These are phyloP conservation scores for Lachnellula hyalina DNA, from an alignment of 2,329 filamentous ascomycete genomes.

Conservation along the genomic window DNA sequence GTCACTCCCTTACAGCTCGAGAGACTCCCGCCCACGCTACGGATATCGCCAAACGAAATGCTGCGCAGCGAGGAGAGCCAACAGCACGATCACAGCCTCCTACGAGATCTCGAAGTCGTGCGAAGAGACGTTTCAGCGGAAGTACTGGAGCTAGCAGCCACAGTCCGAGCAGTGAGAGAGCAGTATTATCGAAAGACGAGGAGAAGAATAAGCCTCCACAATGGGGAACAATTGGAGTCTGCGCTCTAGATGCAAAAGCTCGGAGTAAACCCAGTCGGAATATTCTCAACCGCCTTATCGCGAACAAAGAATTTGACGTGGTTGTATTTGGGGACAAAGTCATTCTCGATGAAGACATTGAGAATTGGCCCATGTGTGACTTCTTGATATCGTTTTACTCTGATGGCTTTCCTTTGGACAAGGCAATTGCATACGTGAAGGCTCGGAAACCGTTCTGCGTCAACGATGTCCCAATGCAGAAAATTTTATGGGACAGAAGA, in stretches of 20 bases:
- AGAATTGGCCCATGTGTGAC: conserved; percentile 90
- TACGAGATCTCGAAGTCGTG: conserved; percentile 60
- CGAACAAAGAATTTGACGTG: conserved; percentile 90
- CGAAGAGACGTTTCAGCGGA: conserved; percentile 71
- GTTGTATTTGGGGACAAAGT: conserved; percentile 98
- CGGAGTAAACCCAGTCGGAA: conserved; percentile 95
- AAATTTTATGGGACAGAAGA: conserved; percentile 91
- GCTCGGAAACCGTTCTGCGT: conserved; percentile 94
- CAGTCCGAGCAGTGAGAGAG: conserved; percentile 69
- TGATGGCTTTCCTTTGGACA: conserved; percentile 92
- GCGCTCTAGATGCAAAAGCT: conserved; percentile 91
- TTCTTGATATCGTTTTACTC: conserved; percentile 98
- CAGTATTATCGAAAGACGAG: conserved; percentile 44
- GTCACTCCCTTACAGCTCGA: conserved; percentile 40
- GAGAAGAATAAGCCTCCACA: conserved; percentile 58
- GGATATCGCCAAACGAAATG: conserved; percentile 30
- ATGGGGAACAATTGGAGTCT: conserved; percentile 77
- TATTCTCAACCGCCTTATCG: conserved; percentile 86
- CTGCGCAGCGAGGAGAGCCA: conserved; percentile 27
- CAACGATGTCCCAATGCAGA: conserved; percentile 96
- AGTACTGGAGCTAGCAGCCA: conserved; percentile 79
- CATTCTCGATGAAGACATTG: conserved; percentile 91
- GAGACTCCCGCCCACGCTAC: conserved; percentile 27
- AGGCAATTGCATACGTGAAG: conserved; percentile 92
- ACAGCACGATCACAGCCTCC: conserved; percentile 36